Base-by-base conservation (phyloP, 768 basidiomycete species). In the Agrocybe pediades region DNA sequence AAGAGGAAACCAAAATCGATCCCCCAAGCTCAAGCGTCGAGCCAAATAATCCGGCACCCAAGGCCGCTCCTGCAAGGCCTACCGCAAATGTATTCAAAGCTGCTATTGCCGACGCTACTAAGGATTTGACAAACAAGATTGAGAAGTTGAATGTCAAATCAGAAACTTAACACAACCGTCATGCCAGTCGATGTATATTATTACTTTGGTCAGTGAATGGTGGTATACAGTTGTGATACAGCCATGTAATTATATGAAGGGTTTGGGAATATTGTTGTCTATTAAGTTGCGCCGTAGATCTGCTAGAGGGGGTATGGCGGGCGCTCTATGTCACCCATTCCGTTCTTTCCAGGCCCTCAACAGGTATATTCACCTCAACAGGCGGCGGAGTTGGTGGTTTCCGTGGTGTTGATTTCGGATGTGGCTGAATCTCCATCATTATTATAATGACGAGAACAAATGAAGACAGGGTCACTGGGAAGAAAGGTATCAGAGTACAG, bases 391-490 rank as follows among this genome's bases (percentile, higher is more conserved):
- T 65, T 33, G 63, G 62, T 19, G 66, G 52, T 17, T 71, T 58
- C 13, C 67, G 54, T 4, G 74, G 53, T 39, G 65, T 68, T 19
- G 74, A 62, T 58, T 74, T 79, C 11, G 55, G 46, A 21, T 50
- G 53, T 42, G 74, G 78, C 21, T 79, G 78, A 17, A 92, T 62
- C 63, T 93, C 90, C 85, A 90, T 86, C 33, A 74, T 71, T 41
- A 89, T 57, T 59, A 92, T 75, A 56, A 88, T 87, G 54, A 84
- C 73, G n/a, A 88, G 49, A n/a, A 86, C 73, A 59, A 92, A 88
- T 7, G 75, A 83, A 21, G 77, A 72, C 21, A 92, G 74, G 1
- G 87, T 81, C 27, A 79, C 89, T 91, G 48, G 46, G 39, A 11
- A 41, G 19, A 48, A 20, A 50, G 6, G 26, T 26, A 7, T 6